These are phyloP conservation scores for Lentinula detonsa DNA, from an alignment of 768 basidiomycete species.

Conservation along the genomic window DNA sequence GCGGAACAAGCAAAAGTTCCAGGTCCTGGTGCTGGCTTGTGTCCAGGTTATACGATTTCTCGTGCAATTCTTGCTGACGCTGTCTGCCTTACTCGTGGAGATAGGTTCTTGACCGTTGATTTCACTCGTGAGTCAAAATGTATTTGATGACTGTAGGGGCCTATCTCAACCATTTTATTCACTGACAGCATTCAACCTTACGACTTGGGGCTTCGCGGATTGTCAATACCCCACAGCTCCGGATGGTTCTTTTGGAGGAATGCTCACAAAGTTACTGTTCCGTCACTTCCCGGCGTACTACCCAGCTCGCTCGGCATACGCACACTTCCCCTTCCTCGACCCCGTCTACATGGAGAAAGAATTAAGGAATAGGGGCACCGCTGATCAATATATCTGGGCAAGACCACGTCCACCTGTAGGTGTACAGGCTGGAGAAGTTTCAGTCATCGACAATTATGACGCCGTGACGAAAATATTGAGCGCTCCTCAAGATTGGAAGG, in stretches of 20 bases:
- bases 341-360: constrained; percentile 38
- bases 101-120: constrained; percentile 47
- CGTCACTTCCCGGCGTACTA: constrained; percentile 66
- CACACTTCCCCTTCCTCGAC: constrained; percentile 76
- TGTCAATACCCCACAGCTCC: constrained; percentile 24
- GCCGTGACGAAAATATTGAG: constrained; percentile 29
- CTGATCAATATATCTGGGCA: constrained; percentile 52
- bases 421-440: not conserved
- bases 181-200: constrained; percentile 33
- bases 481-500: constrained; percentile 18
- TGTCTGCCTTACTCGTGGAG: constrained; percentile 45
- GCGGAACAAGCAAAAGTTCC: constrained; percentile 51
- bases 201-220: constrained; percentile 48
- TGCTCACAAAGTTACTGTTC: constrained; percentile 70
- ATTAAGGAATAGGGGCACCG: constrained; percentile 18
- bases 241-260: constrained; percentile 73
- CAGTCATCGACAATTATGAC: constrained; percentile 21
- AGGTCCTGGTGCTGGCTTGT: constrained; percentile 47
- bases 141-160: not conserved
- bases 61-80: constrained; percentile 49
- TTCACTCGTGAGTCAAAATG: constrained; percentile 35
- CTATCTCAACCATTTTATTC: not conserved
- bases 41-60: constrained; percentile 56
- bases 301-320: constrained; percentile 58
- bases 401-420: constrained; percentile 30